Base-by-base conservation (phyloP, 73 alveolate genomes). In the Paramecium primaurelia region DNA sequence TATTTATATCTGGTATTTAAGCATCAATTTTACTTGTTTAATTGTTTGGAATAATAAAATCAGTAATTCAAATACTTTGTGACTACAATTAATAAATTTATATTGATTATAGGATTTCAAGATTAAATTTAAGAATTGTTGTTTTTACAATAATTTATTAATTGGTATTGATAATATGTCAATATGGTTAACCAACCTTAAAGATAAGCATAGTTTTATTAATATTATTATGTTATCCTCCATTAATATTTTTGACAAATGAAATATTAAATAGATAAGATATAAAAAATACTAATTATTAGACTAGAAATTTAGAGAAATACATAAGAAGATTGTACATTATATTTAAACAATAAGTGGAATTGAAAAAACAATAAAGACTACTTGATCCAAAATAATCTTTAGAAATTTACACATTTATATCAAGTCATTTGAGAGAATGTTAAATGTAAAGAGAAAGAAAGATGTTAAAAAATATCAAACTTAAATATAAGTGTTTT, bases 371-470 rank as follows among this genome's bases (percentile, higher is more conserved):
- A n/a, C 32, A 75, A 38, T 36, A 75, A 42, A 75, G 58, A 42
- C 8, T 42, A 18, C 88, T 42, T 12, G 88, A 75, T 38, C 88
- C 88, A 12, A 14, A 16, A 36, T 38, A 75, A 75, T 34, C 88
- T 3, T 8, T 75, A 12, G 38, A 38, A n/a, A 75, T 75, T 38
- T 75, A 75, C n/a, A 38, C 88, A 75, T 75, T 38, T 18, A 75
- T 75, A 16, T 30, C 58, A 30, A 42, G 40, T 6, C 88, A 75
- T 75, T 38, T 75, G 20, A 38, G 60, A 38, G 58, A 38, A 6
- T 75, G 88, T 18, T 37, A 75, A 75, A 30, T 75, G 16, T 22
- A 36, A 36, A 30, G 88, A 36, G 88, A 75, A 36, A 75, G 88
- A 25, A 75, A 38, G 11, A 12, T 38, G 60, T 34, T 12, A 20